Conservation (phyloP, 2,329 filamentous ascomycete genomes). For the Hymenoscyphus albidus region DNA sequence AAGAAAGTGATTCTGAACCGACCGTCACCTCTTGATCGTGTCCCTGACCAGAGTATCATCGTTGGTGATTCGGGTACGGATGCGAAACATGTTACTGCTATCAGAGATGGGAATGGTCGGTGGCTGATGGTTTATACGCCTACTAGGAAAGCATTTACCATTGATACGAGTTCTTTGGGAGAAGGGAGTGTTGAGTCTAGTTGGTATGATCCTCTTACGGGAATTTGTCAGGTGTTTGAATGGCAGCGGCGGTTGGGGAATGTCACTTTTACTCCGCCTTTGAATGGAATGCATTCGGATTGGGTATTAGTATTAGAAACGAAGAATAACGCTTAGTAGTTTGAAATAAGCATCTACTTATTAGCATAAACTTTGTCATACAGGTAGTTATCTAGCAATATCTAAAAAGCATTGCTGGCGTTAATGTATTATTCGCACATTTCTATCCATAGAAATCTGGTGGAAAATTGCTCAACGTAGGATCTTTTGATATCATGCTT, state of each 20-base stretch:
- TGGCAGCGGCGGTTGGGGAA: neutral
- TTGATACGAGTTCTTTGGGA: neutral
- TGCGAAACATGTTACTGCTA: neutral
- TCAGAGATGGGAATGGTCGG: neutral
- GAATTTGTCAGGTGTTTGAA: neutral
- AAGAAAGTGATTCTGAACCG: conserved; percentile 7
- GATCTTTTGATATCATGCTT: too few relatives aligned
- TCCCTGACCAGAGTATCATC: neutral
- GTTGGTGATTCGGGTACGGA: neutral
- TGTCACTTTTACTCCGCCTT: neutral
- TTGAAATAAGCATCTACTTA: neutral
- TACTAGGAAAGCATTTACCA: neutral
- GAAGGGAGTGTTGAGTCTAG: neutral
- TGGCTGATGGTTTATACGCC: conserved; percentile 1
- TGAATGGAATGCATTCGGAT: neutral
- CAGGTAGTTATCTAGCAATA: neutral
- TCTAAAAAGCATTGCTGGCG: neutral
- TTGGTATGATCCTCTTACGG: neutral
- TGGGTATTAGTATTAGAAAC: neutral
- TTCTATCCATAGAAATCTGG: too few relatives aligned
- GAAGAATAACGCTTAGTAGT: neutral
- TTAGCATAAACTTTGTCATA: neutral
- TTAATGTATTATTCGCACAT: too few relatives aligned
- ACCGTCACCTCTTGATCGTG: neutral
- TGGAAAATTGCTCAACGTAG: too few relatives aligned